Base-by-base conservation (phyloP, 495 filamentous ascomycete genomes). In the Penicillium angulare region DNA sequence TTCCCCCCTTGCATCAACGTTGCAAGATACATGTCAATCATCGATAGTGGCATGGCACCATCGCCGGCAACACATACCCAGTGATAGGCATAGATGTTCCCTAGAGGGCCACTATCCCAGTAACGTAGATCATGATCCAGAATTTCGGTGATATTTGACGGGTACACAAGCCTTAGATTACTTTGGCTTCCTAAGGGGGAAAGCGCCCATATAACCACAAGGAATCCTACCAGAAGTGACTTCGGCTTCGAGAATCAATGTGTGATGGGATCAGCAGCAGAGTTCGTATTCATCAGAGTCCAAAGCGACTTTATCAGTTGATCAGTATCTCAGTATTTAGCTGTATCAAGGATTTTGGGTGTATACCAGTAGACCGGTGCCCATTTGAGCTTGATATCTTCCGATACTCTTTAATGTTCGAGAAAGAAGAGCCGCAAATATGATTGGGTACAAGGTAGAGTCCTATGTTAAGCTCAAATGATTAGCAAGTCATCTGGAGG, bases 71-170 rank as follows among this genome's bases (percentile, higher is more conserved):
- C 33, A n/a, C 41, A 44, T n/a, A 52, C 47, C 20, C 38, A 49
- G 16, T 8, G 1, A 20, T 41, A 33, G 6, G 26, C 20, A 27
- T 47, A 52, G 33, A 57, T 39, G 12, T 24, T 29, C 3, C 54
- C 54, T 17, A 57, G n/a, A 2, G 54, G 54, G 33, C 54, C 54
- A 43, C 43, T 57, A 36, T 57, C 54, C 54, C 43, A 57, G 24
- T 57, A 57, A 3, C 54, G 43, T 4, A 52, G 10, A 29, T 43
- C 49, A 16, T 21, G 38, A 20, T 17, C 5, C 17, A 5, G 5
- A 5, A 5, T 21, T 5, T 5, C 5, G 21, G 8, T 21, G 17
- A 18, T 18, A 5, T 18, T 12, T 16, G 38, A 41, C 2, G 5
- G 38, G 3, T 21, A 18, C 17, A 41, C 16, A 12, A 41, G 38